phyloP scores from a whole-genome alignment of 768 basidiomycete genomes.

The Lactifluus rugatus region DNA sequence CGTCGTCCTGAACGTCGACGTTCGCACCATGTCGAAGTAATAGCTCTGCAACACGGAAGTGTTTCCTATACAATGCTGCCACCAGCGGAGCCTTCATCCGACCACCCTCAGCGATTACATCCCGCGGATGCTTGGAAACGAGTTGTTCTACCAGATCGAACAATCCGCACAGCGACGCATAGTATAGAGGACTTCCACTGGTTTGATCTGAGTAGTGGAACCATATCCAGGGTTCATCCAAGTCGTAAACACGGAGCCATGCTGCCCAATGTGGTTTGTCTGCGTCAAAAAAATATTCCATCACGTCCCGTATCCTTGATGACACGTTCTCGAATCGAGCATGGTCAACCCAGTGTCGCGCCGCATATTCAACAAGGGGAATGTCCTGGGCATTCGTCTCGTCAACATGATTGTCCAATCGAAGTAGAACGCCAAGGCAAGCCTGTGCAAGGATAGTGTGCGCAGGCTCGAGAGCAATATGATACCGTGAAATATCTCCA shows the following conservation, averaged over 20 bases:
- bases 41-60: background rate
- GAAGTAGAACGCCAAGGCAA: background rate
- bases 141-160: background rate
- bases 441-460: slow-evolving; percentile 3
- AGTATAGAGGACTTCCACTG: background rate
- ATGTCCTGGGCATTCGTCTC: background rate
- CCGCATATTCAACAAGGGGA: background rate
- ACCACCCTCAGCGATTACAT: background rate
- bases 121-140: background rate
- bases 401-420: background rate
- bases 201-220: accelerated
- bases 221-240: background rate
- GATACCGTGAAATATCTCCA: background rate
- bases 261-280: background rate
- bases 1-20: background rate
- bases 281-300: background rate
- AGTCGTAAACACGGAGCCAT: background rate
- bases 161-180: background rate
- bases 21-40: background rate
- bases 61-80: background rate
- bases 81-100: background rate
- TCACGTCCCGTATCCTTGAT: background rate
- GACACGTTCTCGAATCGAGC: background rate
- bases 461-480: background rate
- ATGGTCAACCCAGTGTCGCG: background rate